Evolutionary conservation across 352 stramenopile species (phyloP).

Genomic region (Phytophthora ramorum): DNA sequence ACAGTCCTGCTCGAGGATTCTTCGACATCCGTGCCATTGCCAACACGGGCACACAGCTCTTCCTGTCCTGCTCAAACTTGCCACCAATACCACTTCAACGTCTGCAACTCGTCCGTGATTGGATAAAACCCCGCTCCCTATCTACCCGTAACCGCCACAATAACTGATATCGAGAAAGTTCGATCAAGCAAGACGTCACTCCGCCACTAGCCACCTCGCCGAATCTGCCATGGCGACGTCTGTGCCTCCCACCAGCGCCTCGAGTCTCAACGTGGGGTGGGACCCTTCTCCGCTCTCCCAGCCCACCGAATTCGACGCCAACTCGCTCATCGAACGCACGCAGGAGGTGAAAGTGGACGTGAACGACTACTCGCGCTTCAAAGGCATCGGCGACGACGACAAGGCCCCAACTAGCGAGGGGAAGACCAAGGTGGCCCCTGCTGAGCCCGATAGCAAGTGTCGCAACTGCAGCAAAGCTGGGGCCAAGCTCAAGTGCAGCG

Average conservation of each 20-base stretch:
- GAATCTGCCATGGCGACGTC: constrained; percentile 20
- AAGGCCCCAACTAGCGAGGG: constrained; percentile 17
- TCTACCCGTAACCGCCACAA: background rate
- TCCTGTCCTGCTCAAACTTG: too few relatives aligned
- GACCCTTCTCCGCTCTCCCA: constrained; percentile 46
- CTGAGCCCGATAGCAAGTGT: constrained; percentile 38
- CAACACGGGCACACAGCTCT: too few relatives aligned
- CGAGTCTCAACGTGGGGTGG: constrained; percentile 54
- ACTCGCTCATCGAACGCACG: constrained; percentile 65
- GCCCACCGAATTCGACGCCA: constrained; percentile 39
- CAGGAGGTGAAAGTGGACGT: constrained; percentile 73
- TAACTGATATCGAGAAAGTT: constrained; percentile 29
- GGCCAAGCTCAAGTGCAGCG: constrained; percentile 87
- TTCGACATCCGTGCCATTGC: too few relatives aligned
- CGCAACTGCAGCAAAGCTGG: constrained; percentile 82
- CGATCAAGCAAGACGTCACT: constrained; percentile 26
- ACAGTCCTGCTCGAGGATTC: too few relatives aligned
- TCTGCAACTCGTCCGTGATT: too few relatives aligned
- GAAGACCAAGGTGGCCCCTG: constrained; percentile 12
- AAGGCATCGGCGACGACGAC: constrained; percentile 73
- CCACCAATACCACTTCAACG: too few relatives aligned
- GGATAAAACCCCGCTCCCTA: background rate
- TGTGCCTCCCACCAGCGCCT: constrained; percentile 29
- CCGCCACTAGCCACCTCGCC: constrained; percentile 1
- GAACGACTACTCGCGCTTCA: constrained; percentile 91